Base-by-base conservation (phyloP, 73 alveolate species). In the Tetrahymena thermophila region DNA sequence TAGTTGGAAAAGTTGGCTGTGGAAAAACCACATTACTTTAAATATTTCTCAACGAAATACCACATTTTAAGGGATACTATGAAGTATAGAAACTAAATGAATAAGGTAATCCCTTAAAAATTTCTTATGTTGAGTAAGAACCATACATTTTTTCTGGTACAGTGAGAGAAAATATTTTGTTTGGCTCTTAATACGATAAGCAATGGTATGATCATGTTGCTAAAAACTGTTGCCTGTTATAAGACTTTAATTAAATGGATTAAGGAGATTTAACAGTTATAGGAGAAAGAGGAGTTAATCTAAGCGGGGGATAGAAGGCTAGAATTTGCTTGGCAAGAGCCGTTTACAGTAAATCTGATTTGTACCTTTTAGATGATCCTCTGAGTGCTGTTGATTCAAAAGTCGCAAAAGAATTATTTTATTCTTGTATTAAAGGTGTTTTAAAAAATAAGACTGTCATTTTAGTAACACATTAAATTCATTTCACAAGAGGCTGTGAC, bases 1-100 rank as follows among this genome's bases (percentile, higher is more conserved):
- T 98, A 34, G 99, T 98, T 4, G 99, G 99, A 31, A 97, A 99
- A 97, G 98, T 99, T 6, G 99, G 99, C 0, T 96, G 99, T 85
- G 99, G 99, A 25, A 99, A 99, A 96, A 97, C 99, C 84, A 97
- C 99, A 25, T 94, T 99, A 56, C 97, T 98, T 28, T 95, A 97
- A 71, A 97, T 97, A 56, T 35, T 97, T 6, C 96, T 97, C 35
- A 43, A 94, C 34, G 96, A 96, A 93, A 43, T 93, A 14, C 96
- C 96, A 7, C 94, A 93, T 38, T 96, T 43, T 84, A 93, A 85
- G n/a, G 97, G 96, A 5, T 44, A 56, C 35, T 85, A 58, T 17
- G 85, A 35, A n/a, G 35, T 96, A 6, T 38, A 83, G 42, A 71
- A 85, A 84, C 38, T 31, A n/a, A 71, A 71, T 71, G 37, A 71